Evolutionary conservation across 139 green algal genomes (phyloP), one percentile per base, ranked within the genome.

Genomic region (Diplosphaera chodatii): DNA sequence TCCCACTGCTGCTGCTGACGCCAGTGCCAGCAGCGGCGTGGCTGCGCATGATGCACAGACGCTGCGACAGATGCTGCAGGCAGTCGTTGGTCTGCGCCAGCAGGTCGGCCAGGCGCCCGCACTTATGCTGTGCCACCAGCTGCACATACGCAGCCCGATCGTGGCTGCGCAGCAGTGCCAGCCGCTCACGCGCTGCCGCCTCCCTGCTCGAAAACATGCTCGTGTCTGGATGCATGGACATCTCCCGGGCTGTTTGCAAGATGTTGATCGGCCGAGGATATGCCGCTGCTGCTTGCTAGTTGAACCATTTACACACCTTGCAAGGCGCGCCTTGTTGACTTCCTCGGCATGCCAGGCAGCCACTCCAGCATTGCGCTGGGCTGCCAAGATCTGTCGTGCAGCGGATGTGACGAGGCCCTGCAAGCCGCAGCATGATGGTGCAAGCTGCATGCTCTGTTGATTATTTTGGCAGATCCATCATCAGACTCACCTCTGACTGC

Each of bases 71-170:
- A 33, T 77, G 40, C 10, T 75, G 65, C 62, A 94, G 75, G 84
- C 89, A 94, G 37, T n/a, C 64, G 71, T 86, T 77, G 16, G 83
- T 88, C 67, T 86, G 71, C 4, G 30, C 27, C 27, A 96, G 83
- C 66, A 95, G 80, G 29, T 84, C 34, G 0, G 83, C 65, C 41
- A 96, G 63, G 6, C 80, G 66, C 56, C 70, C 56, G 69, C 75
- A 89, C 63, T 84, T 85, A 28, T 78, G 67, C n/a, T 83, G 67
- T 27, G 70, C 70, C 16, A 93, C 75, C 74, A 97, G 72, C 18
- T 77, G 69, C 18, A 93, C 75, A 77, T 98, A 98, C 0, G 74
- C 83, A 20, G 87, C 73, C 75, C 97, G 76, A 69, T 97, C 86
- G 67, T 91, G 87, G 4, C 72, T 70, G 32, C 84, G 83, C 15